Evolutionary conservation across 2,329 filamentous ascomycete genomes (phyloP).

Genomic region (Fusarium sarcochroum): DNA sequence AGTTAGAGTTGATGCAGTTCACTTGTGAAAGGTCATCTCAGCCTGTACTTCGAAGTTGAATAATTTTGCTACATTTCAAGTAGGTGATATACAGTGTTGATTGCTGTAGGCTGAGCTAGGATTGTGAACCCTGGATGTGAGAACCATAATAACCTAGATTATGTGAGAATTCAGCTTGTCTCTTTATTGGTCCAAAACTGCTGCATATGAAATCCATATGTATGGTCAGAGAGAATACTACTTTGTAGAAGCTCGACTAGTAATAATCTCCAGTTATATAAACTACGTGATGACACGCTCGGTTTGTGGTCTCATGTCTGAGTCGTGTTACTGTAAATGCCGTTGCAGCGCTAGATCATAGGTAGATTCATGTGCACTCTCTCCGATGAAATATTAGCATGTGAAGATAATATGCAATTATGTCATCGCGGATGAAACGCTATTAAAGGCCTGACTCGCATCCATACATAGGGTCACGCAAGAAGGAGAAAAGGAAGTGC

Average conservation of each 20-base stretch:
- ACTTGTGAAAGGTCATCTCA: neutral
- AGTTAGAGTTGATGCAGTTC: neutral
- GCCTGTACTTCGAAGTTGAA: neutral
- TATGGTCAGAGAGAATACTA: too few species aligned
- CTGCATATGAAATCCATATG: too few species aligned
- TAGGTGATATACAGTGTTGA: too few species aligned
- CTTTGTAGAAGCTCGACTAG: too few species aligned
- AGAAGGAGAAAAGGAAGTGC: neutral
- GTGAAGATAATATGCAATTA: neutral
- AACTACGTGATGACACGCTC: too few species aligned
- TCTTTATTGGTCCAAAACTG: too few species aligned
- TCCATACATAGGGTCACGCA: neutral
- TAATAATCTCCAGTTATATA: too few species aligned
- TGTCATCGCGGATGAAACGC: neutral
- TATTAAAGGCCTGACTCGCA: slow-evolving; percentile 7
- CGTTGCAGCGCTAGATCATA: neutral
- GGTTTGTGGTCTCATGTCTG: neutral
- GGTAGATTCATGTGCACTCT: neutral
- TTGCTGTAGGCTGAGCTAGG: neutral
- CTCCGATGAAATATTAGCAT: neutral
- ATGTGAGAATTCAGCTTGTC: too few species aligned
- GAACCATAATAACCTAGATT: too few species aligned
- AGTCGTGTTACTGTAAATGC: too few species aligned
- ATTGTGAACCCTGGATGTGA: too few species aligned
- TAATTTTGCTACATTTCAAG: neutral